These are phyloP conservation scores for Vinca minor DNA, from an alignment of 257 asterid species.

Conservation along the genomic window DNA sequence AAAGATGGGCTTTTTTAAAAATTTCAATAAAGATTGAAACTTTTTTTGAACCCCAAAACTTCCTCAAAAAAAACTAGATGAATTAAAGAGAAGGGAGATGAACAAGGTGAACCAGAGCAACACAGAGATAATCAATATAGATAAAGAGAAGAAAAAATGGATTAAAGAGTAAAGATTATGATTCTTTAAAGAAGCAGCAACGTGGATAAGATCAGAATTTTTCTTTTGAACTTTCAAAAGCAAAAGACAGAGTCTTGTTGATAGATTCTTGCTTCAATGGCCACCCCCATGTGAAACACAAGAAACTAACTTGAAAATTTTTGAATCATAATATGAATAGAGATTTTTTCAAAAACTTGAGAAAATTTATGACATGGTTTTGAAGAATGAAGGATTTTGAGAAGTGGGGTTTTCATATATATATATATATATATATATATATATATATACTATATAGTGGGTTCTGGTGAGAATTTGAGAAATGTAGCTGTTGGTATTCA, in stretches of 20 bases:
- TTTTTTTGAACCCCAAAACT: neutral
- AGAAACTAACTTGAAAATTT: neutral
- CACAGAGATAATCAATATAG: neutral
- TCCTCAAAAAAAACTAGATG: constrained; percentile 7
- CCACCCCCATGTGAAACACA: constrained; percentile 7
- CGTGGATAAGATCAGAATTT: constrained; percentile 18
- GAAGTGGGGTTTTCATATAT: constrained; percentile 22
- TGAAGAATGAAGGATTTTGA: constrained; percentile 15
- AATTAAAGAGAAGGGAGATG: neutral
- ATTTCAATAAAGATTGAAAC: neutral
- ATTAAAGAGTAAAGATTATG: neutral
- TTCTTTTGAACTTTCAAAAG: no score
- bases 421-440: no score
- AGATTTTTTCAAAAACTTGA: constrained; percentile 9
- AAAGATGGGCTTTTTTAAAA: no score
- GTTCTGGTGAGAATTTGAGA: neutral
- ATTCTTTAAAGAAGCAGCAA: constrained; percentile 11
- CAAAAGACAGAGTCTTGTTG: constrained; percentile 7
- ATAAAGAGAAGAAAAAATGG: constrained; percentile 7
- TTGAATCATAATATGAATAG: constrained; percentile 1
- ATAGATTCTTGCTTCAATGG: constrained; percentile 9
- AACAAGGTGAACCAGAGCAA: neutral
- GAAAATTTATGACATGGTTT: constrained; percentile 16
- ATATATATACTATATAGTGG: no score
- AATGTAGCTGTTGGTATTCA: constrained; percentile 35